Evolutionary conservation across 2,329 filamentous ascomycete genomes (phyloP), one percentile per base, ranked within the genome.

Genomic region (Colletotrichum gigasporum): DNA sequence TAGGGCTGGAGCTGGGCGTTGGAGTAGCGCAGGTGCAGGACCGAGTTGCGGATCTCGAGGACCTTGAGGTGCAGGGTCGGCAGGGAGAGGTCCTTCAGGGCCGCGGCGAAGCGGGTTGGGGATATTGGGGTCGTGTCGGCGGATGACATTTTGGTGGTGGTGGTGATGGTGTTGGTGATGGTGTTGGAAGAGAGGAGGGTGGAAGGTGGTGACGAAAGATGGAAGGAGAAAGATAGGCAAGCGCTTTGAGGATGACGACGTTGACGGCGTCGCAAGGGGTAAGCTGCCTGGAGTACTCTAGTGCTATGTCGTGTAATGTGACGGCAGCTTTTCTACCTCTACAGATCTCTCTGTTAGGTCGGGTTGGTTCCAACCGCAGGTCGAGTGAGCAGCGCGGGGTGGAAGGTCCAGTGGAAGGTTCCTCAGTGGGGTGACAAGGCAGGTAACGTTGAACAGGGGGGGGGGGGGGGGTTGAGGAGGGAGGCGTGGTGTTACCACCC

Each of bases 1-100:
- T 87, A 93, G 32, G 90, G 90, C 58, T 84, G 82, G 63, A 94
- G 88, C 75, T 94, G 87, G 67, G 85, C 84, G 79, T 94, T 94
- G 67, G 89, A 91, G 75, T 89, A 88, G 71, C 90, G 85, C 24
- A 94, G 87, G 76, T 94, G 91, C 22, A 85, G 83, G 73, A 94
- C 90, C 70, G 84, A 87, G 83, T 93, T 94, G 74, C 87, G 87
- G 66, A 94, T 83, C 76, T 94, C 92, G 73, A 91, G 86, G 63
- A 90, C 86, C 78, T 94, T 94, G 76, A 91, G 83, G 77, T 91
- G 89, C 6, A 94, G 88, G 61, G 85, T 85, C 67, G 85, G 83
- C 68, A 90, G 75, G 39, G 90, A 86, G 59, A 94, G 87, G 65
- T 89, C 86, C 68, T 84, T 81, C 69, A 94, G 83, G 22, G 91